phyloP scores from a whole-genome alignment of 441 rosid species.

The Cnidoscolus chayamansa region DNA sequence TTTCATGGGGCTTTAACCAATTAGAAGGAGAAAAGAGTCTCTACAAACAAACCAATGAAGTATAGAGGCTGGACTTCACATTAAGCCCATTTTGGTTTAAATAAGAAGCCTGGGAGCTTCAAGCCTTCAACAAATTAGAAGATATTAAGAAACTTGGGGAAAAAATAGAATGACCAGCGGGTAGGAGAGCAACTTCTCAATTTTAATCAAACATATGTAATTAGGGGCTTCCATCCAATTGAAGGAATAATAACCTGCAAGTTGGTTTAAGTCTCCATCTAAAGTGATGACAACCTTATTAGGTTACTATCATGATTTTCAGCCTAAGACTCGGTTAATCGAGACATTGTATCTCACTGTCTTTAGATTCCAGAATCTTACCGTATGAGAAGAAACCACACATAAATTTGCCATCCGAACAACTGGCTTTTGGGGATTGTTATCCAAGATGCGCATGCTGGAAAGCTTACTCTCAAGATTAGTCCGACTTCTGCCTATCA shows the following conservation, averaged over 20 bases:
- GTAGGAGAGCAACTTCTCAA: not conserved
- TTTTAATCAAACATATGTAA: too few relatives aligned
- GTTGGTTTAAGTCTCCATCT: not conserved
- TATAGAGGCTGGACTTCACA: not conserved
- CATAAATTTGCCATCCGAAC: conserved; percentile 98
- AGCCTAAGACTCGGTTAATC: not conserved
- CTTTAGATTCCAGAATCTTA: conserved; percentile 34
- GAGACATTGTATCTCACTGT: not conserved
- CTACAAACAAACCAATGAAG: not conserved
- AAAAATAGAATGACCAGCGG: not conserved
- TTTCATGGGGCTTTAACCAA: not conserved
- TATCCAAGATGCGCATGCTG: conserved; percentile 74
- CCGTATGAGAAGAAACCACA: conserved; percentile 87
- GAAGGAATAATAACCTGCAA: not conserved
- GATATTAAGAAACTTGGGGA: not conserved
- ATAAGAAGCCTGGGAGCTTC: not conserved
- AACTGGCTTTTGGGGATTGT: conserved; percentile 87
- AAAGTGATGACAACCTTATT: conserved; percentile 10
- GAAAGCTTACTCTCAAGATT: conserved; percentile 85
- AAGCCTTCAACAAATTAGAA: not conserved
- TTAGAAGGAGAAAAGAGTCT: not conserved
- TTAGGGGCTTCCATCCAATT: not conserved
- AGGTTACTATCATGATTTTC: conserved; percentile 5
- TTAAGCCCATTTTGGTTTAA: conserved; percentile 1
- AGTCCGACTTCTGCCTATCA: conserved; percentile 44